These are phyloP conservation scores for Trametes polyzona DNA, from an alignment of 1,284 basidiomycete genomes.

Conservation along the genomic window DNA sequence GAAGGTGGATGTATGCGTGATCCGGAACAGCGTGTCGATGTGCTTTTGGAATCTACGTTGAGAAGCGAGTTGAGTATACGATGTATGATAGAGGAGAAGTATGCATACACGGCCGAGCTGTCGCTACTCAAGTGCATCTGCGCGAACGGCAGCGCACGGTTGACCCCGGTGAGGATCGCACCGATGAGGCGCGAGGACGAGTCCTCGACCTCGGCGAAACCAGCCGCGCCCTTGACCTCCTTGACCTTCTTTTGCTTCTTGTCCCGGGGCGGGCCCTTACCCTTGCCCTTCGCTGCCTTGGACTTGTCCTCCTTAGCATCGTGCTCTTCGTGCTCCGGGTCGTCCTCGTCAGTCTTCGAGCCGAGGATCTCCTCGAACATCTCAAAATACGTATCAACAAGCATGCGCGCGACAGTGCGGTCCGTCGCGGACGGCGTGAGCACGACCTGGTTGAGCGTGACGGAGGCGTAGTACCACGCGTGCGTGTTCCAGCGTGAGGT, in stretches of 20 bases:
- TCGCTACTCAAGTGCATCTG: constrained; percentile 63
- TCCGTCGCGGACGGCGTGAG: constrained; percentile 69
- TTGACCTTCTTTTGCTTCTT: constrained; percentile 43
- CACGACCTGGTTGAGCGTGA: constrained; percentile 95
- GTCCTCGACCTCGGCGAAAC: constrained; percentile 78
- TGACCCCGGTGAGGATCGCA: constrained; percentile 93
- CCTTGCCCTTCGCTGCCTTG: constrained; percentile 38
- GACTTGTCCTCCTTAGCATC: constrained; percentile 41
- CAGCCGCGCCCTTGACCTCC: constrained; percentile 58
- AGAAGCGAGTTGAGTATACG: constrained; percentile 6
- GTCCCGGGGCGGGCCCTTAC: constrained; percentile 24
- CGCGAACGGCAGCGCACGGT: constrained; percentile 94
- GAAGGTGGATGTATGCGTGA: constrained; percentile 94
- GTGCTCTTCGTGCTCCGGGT: constrained; percentile 38
- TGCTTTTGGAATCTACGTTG: constrained; percentile 84
- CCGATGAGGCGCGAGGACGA: constrained; percentile 85
- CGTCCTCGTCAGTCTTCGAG: constrained; percentile 36
- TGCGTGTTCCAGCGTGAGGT: constrained; percentile 38
- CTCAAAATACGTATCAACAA: constrained; percentile 95
- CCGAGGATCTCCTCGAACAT: constrained; percentile 90
- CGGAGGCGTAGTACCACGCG: constrained; percentile 84
- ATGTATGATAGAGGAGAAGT: background rate
- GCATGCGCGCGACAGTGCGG: constrained; percentile 76
- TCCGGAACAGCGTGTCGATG: constrained; percentile 93
- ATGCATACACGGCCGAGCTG: constrained; percentile 44